Conservation (phyloP, 2,329 filamentous ascomycete species). For the Pestalotiopsis sp. region DNA sequence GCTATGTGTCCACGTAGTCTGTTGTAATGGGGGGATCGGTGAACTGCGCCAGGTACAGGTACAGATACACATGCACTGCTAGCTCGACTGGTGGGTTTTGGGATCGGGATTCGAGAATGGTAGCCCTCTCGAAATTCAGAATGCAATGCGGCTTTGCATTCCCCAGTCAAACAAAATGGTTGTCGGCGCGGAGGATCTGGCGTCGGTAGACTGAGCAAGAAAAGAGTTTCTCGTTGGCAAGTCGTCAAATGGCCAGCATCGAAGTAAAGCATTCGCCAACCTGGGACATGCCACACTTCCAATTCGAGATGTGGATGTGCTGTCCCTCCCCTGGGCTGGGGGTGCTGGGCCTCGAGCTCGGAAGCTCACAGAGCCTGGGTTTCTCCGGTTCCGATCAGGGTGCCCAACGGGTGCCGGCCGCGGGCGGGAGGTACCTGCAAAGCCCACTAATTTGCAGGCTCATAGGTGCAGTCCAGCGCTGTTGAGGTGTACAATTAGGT, state of each 20-base stretch:
- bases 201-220: background rate
- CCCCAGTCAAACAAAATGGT: background rate
- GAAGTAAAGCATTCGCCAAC: background rate
- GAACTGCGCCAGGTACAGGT: conserved; percentile 4
- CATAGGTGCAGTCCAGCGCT: background rate
- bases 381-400: conserved; percentile 4
- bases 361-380: background rate
- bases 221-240: background rate
- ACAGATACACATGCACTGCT: background rate
- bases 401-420: background rate
- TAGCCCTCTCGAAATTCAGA: background rate
- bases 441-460: no score
- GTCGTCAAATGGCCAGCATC: conserved; percentile 12
- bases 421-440: background rate
- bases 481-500: no score
- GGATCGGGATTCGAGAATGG: background rate
- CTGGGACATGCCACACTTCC: conserved; percentile 11
- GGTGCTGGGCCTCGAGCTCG: background rate
- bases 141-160: conserved; percentile 15
- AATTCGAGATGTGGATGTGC: conserved; percentile 10
- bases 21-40: conserved; percentile 1
- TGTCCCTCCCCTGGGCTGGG: conserved; percentile 3
- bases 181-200: background rate
- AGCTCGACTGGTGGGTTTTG: background rate
- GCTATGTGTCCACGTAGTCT: conserved; percentile 7